Conservation (phyloP, 2,329 filamentous ascomycete species). For the Pseudodiploospora longispora region DNA sequence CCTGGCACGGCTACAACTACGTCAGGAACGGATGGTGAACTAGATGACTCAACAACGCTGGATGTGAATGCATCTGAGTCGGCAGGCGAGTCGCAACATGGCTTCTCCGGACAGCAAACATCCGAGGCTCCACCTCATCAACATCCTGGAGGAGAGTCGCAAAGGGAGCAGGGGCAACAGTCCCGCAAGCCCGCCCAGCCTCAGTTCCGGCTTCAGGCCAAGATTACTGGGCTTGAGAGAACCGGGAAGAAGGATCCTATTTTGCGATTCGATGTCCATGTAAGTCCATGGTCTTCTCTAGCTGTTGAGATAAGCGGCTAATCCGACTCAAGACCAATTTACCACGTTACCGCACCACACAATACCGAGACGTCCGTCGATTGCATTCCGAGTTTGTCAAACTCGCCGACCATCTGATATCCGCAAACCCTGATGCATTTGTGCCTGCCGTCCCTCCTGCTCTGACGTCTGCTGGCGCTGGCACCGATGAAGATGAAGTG, state of each 20-base stretch:
- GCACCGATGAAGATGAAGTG: constrained; percentile 89
- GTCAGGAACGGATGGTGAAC: constrained; percentile 34
- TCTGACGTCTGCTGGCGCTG: constrained; percentile 87
- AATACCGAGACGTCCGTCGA: constrained; percentile 94
- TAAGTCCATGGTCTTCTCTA: constrained; percentile 33
- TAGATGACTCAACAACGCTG: constrained; percentile 24
- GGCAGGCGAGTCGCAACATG: constrained; percentile 11
- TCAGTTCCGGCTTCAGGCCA: constrained; percentile 81
- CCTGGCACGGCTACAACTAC: constrained; percentile 39
- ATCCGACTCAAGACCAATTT: constrained; percentile 70
- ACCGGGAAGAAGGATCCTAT: constrained; percentile 95
- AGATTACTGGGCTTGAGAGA: constrained; percentile 87
- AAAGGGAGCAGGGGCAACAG: constrained; percentile 31
- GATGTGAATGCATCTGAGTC: constrained; percentile 8
- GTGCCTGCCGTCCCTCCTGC: constrained; percentile 92
- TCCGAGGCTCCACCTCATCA: constrained; percentile 17
- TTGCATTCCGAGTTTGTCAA: constrained; percentile 95
- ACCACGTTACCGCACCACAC: constrained; percentile 94
- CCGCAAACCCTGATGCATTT: constrained; percentile 91
- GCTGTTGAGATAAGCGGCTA: neutral
- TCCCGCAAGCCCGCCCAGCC: constrained; percentile 55
- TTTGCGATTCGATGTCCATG: constrained; percentile 90
- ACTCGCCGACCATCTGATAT: constrained; percentile 91
- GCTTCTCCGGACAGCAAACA: constrained; percentile 8
- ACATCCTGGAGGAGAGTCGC: constrained; percentile 12